phyloP scores from a whole-genome alignment of 2,329 filamentous ascomycete genomes.

The Hymenoscyphus occultus region DNA sequence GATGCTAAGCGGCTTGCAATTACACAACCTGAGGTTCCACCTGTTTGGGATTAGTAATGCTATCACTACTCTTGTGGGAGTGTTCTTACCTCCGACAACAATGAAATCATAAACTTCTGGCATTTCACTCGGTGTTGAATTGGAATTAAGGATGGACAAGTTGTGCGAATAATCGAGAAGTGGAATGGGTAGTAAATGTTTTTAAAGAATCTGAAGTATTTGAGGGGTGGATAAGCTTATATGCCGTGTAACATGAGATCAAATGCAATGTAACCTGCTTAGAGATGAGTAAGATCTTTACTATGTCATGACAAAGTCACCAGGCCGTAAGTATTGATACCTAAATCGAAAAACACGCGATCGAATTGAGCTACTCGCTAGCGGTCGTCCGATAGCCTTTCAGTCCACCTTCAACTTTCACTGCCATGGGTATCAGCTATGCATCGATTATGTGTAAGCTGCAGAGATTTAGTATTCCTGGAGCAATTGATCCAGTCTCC shows the following conservation, averaged over 20 bases:
- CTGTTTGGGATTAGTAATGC: slow-evolving; percentile 36
- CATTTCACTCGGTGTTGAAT: not conserved
- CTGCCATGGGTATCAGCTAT: too few relatives aligned
- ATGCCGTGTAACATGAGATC: not conserved
- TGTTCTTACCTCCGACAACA: slow-evolving; percentile 27
- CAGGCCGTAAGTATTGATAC: not conserved
- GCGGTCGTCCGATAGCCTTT: too few relatives aligned
- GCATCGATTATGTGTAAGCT: too few relatives aligned
- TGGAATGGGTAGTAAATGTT: not conserved
- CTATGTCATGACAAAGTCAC: not conserved
- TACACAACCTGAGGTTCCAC: slow-evolving; percentile 57
- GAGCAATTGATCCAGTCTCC: too few relatives aligned
- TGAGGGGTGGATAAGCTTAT: not conserved
- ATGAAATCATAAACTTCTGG: slow-evolving; percentile 21
- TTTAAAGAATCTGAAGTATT: not conserved
- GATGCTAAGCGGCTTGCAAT: slow-evolving; percentile 52
- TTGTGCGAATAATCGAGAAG: not conserved
- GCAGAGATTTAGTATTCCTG: too few relatives aligned
- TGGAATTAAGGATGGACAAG: not conserved
- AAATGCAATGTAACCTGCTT: not conserved
- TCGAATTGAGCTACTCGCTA: too few relatives aligned
- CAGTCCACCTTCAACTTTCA: too few relatives aligned
- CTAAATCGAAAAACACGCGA: too few relatives aligned
- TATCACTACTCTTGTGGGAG: not conserved
- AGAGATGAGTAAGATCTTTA: not conserved